Evolutionary conservation across 2,329 filamentous ascomycete genomes (phyloP), one percentile per base, ranked within the genome.

Genomic region (Penicillium occitanis): DNA sequence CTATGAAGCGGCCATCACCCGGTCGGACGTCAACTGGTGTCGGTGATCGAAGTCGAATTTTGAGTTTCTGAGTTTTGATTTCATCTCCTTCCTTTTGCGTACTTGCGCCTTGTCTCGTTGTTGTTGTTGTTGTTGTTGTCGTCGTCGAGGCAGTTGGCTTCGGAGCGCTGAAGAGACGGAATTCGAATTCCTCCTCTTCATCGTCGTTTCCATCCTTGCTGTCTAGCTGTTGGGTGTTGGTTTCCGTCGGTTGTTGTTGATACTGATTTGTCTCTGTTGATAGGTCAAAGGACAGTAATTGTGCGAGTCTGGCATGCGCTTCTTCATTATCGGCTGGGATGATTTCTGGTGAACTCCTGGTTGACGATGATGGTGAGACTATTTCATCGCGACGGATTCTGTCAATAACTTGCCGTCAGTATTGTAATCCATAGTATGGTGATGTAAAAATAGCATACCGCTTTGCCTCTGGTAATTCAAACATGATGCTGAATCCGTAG

Each of bases 121-220:
- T 25, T 25, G 25, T 59, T 2, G 66, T 10, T 17, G 62, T 19
- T 19, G 19, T 59, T 2, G 66, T 10, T 17, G 62, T 19, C 1
- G 19, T 59, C 2, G 65, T 50, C 5, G 40, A 30, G n/a, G 67
- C 59, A 37, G 66, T 68, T 10, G 66, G 48, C 61, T 71, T 71
- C 42, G 71, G 48, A 3, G 75, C 74, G 51, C 73, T 77, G 71
- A 81, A 81, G 14, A 81, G 68, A 7, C 79, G 75, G 68, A 81
- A 81, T 61, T 80, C 79, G 64, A 80, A 81, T 67, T 80, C 79
- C 64, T 79, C 76, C 64, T 81, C 79, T 37, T 79, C 77, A 1
- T 77, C 76, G 60, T 75, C 74, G 1, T 71, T 48, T 7, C 44
- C 44, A 2, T 62, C 25, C 6, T 62, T 50, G 22, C 1, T 58